Evolutionary conservation across 2,329 filamentous ascomycete species (phyloP).

Genomic region (Emericellopsis atlantica): DNA sequence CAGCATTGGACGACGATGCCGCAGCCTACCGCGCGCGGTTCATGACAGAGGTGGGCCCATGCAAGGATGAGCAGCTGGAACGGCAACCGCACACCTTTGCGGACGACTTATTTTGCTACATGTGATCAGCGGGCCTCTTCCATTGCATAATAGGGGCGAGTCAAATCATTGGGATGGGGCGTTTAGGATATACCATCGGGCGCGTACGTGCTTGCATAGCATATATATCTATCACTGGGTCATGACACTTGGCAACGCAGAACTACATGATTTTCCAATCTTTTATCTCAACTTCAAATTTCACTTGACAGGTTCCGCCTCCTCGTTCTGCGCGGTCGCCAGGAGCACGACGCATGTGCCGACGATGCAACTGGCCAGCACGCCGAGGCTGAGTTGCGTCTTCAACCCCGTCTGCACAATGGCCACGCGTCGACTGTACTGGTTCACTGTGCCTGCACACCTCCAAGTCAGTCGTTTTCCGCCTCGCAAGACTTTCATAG

Average conservation of each 20-base stretch:
- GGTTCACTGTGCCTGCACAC: slow-evolving; percentile 50
- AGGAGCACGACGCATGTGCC: slow-evolving; percentile 54
- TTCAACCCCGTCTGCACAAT: slow-evolving; percentile 91
- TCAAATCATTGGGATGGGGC: background rate
- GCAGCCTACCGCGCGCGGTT: slow-evolving; percentile 45
- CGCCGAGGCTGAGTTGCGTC: slow-evolving; percentile 63
- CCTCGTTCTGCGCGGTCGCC: slow-evolving; percentile 13
- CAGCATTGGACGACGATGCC: slow-evolving; percentile 29
- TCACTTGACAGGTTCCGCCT: background rate
- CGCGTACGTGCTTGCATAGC: background rate
- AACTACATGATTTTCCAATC: too few species aligned
- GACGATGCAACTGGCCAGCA: slow-evolving; percentile 50
- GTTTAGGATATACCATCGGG: background rate
- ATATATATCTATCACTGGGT: slow-evolving; percentile 1
- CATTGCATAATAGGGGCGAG: slow-evolving; percentile 4
- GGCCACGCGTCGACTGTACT: slow-evolving; percentile 66
- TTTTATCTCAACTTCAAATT: too few species aligned
- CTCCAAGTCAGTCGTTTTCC: too few species aligned
- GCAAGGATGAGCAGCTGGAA: slow-evolving; percentile 24
- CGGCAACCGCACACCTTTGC: slow-evolving; percentile 22
- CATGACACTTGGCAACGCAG: too few species aligned
- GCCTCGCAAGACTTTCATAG: too few species aligned
- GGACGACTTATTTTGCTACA: slow-evolving; percentile 53
- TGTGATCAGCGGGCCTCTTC: slow-evolving; percentile 1
- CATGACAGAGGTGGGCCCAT: slow-evolving; percentile 54